phyloP scores from a whole-genome alignment of 331 rosid genomes.

The Erythrophleum ivorense region DNA sequence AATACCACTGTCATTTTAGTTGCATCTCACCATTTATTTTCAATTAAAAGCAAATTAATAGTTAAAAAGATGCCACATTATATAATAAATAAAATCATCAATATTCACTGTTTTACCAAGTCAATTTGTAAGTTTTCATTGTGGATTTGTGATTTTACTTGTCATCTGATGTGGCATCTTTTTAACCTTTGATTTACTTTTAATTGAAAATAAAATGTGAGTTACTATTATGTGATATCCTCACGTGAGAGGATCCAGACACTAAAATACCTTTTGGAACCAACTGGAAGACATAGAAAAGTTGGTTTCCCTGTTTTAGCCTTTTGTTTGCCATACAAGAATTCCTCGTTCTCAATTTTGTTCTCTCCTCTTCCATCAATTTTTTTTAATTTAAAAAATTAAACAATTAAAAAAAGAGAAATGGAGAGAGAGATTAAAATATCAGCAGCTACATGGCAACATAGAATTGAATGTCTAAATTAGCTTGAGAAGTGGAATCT shows the following conservation, averaged over 20 bases:
- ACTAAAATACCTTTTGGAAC: background rate
- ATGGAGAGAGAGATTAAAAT: background rate
- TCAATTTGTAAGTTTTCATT: background rate
- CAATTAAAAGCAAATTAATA: background rate
- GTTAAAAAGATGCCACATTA: background rate
- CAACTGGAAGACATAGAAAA: background rate
- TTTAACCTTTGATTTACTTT: too few species aligned
- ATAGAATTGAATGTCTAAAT: background rate
- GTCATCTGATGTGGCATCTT: background rate
- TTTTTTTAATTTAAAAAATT: background rate
- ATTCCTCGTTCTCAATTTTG: background rate
- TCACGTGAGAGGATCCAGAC: background rate
- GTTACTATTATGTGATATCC: background rate
- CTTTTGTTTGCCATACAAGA: background rate
- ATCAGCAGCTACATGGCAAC: background rate
- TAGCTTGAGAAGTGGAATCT: background rate
- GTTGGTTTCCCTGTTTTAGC: background rate
- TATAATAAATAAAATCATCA: too few species aligned
- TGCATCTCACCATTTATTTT: background rate
- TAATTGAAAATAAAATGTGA: background rate
- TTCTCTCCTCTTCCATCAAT: background rate
- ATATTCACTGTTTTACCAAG: background rate
- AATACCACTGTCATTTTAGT: background rate
- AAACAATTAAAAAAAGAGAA: background rate
- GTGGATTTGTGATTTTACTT: background rate